Conservation (phyloP, 2,329 filamentous ascomycete genomes). For the Catunica adiposa region DNA sequence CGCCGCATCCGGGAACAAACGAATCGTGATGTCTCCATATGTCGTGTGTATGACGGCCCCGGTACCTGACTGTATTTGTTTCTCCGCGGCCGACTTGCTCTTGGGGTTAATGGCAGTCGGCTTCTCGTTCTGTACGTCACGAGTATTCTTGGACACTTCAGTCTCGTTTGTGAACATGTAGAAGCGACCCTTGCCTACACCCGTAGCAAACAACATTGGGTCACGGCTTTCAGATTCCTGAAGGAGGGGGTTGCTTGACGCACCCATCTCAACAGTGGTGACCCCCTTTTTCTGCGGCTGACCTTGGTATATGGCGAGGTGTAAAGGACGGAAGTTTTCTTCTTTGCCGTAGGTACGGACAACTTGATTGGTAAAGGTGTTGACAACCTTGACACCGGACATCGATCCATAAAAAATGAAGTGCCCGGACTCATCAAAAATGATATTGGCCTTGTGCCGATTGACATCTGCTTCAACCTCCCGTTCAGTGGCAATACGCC, state of each 20-base stretch:
- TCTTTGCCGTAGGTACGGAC: slow-evolving; percentile 83
- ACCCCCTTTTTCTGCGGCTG: slow-evolving; percentile 87
- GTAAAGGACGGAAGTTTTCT: slow-evolving; percentile 69
- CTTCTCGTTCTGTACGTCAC: slow-evolving; percentile 91
- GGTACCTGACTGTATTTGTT: slow-evolving; percentile 55
- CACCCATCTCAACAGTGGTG: slow-evolving; percentile 92
- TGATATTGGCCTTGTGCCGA: slow-evolving; percentile 60
- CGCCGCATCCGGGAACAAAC: slow-evolving; percentile 81
- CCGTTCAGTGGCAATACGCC: slow-evolving; percentile 68
- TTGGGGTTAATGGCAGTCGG: slow-evolving; percentile 35
- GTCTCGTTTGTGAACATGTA: slow-evolving; percentile 96
- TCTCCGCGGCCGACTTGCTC: slow-evolving; percentile 37
- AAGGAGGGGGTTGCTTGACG: slow-evolving; percentile 79
- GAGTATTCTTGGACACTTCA: slow-evolving; percentile 63
- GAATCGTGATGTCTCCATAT: slow-evolving; percentile 83
- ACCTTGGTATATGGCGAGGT: slow-evolving; percentile 81
- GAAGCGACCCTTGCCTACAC: slow-evolving; percentile 75
- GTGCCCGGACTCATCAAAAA: slow-evolving; percentile 91
- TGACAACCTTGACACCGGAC: slow-evolving; percentile 83
- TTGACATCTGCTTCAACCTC: slow-evolving; percentile 60
- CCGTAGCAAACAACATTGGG: slow-evolving; percentile 74
- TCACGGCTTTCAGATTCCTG: slow-evolving; percentile 84
- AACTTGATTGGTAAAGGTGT: slow-evolving; percentile 84
- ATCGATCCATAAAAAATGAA: slow-evolving; percentile 92
- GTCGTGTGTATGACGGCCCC: slow-evolving; percentile 81